Base-by-base conservation (phyloP, 1,284 basidiomycete species). In the Ceratobasidium sp. region DNA sequence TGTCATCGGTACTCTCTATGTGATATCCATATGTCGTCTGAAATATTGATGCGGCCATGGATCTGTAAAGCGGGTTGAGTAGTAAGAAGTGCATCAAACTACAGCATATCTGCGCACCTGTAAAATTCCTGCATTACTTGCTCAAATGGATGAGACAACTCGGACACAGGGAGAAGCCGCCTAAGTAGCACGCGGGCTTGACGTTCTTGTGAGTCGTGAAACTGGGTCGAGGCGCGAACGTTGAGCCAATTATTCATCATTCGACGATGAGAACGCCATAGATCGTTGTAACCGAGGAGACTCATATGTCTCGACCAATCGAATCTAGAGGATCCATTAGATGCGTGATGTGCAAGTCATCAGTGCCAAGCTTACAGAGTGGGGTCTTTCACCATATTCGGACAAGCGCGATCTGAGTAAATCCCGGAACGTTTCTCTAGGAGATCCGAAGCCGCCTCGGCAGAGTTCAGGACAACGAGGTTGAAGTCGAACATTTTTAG, bases 241-340 rank as follows among this genome's bases (percentile, higher is more conserved):
- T 75, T 75, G n/a, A 75, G 18, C 71, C 71, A 75, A 18, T 51
- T 64, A 28, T 64, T 63, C 60, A 75, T 75, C 71, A 75, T 75
- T 4, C 71, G 70, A 2, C 71, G 71, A 33, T 63, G 28, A 12
- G 28, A 12, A 7, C 71, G 71, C 71, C 71, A 75, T 9, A 40
- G n/a, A 51, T 75, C 71, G 23, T 51, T 51, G 60, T 75, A 64
- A n/a, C 58, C 58, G 9, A 64, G 15, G 44, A 64, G 28, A 15
- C 28, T 60, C 9, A 63, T 44, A 39, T 51, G 64, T 12, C 58
- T 44, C 5, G 58, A 9, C 71, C 71, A 75, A 46, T 75, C 39
- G 39, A 75, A 20, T 18, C 71, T 75, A n/a, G 15, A 33, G 13
- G 33, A 53, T 13, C 1, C 10, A 13, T 33, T 7, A 9, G n/a